phyloP scores from a whole-genome alignment of 148 eudicot genomes.

The Chenopodium album region DNA sequence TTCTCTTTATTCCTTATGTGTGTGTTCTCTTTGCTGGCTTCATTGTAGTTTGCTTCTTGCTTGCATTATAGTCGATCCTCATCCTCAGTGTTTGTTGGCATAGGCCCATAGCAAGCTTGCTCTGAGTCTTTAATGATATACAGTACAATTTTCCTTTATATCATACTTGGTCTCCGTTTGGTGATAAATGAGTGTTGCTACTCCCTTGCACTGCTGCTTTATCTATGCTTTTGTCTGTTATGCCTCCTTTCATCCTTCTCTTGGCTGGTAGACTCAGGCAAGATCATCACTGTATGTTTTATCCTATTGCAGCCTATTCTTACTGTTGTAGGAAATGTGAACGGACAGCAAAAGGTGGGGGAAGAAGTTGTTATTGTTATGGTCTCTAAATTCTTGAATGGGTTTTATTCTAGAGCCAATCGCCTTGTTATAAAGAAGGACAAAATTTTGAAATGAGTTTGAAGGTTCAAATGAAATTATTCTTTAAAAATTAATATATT shows the following conservation, averaged over 20 bases:
- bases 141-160: background rate
- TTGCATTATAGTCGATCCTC: background rate
- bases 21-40: background rate
- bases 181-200: background rate
- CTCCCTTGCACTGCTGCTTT: background rate
- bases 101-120: background rate
- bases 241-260: background rate
- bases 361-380: background rate
- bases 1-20: background rate
- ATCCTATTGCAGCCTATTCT: background rate
- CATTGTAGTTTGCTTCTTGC: background rate
- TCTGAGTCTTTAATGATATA: background rate
- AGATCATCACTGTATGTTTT: background rate
- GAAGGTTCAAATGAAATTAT: background rate
- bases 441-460: background rate
- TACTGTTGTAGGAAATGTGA: background rate
- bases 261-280: background rate
- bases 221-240: background rate
- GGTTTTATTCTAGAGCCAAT: background rate
- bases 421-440: background rate
- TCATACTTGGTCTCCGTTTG: background rate
- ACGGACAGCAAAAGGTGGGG: background rate
- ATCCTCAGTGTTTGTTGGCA: background rate
- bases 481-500: background rate
- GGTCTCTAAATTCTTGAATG: too few species aligned